These are phyloP conservation scores for Globisporangium solare DNA, from an alignment of 352 stramenopile genomes.

Conservation along the genomic window DNA sequence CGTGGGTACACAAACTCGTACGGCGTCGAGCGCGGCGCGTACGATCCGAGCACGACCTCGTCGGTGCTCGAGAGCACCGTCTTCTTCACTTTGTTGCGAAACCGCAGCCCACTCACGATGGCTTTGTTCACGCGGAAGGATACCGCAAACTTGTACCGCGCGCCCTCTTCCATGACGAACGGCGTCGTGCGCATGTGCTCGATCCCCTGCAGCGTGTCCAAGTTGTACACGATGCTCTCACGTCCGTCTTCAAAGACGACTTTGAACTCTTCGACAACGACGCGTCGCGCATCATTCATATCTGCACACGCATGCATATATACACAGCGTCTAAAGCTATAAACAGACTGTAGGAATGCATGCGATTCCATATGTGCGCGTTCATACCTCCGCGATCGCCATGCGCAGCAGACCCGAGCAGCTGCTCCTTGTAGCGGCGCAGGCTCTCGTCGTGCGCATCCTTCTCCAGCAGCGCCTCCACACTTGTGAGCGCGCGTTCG, in stretches of 20 bases:
- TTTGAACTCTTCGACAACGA: slow-evolving; percentile 85
- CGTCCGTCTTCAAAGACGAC: slow-evolving; percentile 77
- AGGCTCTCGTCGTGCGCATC: slow-evolving; percentile 84
- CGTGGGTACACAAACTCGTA: slow-evolving; percentile 85
- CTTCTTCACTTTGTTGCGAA: slow-evolving; percentile 86
- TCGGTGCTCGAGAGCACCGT: slow-evolving; percentile 67
- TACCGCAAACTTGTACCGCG: slow-evolving; percentile 82
- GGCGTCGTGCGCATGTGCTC: slow-evolving; percentile 68
- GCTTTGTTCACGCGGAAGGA: slow-evolving; percentile 80
- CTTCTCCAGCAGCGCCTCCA: slow-evolving; percentile 70
- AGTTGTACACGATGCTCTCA: slow-evolving; percentile 61
- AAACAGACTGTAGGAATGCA: not conserved
- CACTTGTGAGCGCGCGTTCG: slow-evolving; percentile 44
- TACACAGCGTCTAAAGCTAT: not conserved
- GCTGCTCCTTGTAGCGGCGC: slow-evolving; percentile 79
- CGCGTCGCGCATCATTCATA: slow-evolving; percentile 46
- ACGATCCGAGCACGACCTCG: slow-evolving; percentile 83
- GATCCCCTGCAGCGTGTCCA: slow-evolving; percentile 65
- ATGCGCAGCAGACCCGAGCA: slow-evolving; percentile 70
- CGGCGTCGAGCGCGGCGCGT: slow-evolving; percentile 58
- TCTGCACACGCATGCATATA: slow-evolving; percentile 24
- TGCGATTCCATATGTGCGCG: not conserved
- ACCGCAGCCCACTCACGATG: slow-evolving; percentile 83
- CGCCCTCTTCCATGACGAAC: slow-evolving; percentile 71
- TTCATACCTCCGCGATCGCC: slow-evolving; percentile 71